These are phyloP conservation scores for Taxawa tesnikishii DNA, from an alignment of 2,329 filamentous ascomycete species.

Conservation along the genomic window DNA sequence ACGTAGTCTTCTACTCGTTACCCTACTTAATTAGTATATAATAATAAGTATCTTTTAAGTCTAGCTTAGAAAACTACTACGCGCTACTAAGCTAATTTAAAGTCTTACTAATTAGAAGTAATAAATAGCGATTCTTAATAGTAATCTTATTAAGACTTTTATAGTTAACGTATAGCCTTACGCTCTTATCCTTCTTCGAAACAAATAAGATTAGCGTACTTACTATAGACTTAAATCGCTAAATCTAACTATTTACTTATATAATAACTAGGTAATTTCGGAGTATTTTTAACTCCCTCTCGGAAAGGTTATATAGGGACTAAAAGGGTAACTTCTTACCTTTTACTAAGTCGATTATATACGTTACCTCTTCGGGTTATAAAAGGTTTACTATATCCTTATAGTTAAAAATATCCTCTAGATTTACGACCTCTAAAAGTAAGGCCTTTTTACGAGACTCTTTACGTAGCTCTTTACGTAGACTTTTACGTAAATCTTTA, in stretches of 20 bases:
- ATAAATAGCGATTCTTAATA: constrained; percentile 16
- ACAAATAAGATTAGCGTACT: constrained; percentile 10
- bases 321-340: not conserved
- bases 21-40: constrained; percentile 13
- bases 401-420: not conserved
- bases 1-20: constrained; percentile 13
- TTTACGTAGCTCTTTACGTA: too few relatives aligned
- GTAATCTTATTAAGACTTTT: constrained; percentile 18
- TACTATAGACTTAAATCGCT: constrained; percentile 3
- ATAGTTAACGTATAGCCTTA: constrained; percentile 19
- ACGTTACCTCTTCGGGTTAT: not conserved
- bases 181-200: constrained; percentile 8
- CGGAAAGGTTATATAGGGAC: not conserved
- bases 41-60: constrained; percentile 15
- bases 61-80: constrained; percentile 12
- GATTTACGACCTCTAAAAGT: too few relatives aligned
- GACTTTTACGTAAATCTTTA: too few relatives aligned
- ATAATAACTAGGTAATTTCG: constrained; percentile 1
- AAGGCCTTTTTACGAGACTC: too few relatives aligned
- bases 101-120: constrained; percentile 16
- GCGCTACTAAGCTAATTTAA: constrained; percentile 10
- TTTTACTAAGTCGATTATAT: not conserved
- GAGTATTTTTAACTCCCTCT: constrained; percentile 1
- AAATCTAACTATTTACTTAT: constrained; percentile 6
- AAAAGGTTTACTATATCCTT: not conserved